Percentiles rank a stretch among this genome's conserved stretches.
Conservation (phyloP, 148 eudicot species). For the Silene conica region DNA sequence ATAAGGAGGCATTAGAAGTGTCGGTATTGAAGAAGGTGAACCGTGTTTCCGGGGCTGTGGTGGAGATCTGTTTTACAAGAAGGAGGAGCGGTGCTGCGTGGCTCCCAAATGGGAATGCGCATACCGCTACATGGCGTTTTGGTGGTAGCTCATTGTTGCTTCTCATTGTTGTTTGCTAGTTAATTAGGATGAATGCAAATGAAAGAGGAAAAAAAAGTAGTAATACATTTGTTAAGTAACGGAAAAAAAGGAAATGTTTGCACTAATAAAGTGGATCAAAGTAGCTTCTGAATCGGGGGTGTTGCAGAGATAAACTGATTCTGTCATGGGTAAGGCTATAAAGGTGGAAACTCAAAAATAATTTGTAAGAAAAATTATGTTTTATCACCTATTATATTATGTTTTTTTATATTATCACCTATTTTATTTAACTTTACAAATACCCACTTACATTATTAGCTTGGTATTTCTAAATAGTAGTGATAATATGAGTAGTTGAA, state of each 20-base stretch:
- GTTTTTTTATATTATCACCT: no score
- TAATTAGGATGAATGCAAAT: no score
- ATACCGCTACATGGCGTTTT: conserved; percentile 40
- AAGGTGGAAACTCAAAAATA: background rate
- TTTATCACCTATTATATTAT: no score
- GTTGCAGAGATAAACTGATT: background rate
- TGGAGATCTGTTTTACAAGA: conserved; percentile 37
- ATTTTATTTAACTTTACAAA: no score
- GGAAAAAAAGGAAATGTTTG: background rate
- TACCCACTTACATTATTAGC: no score
- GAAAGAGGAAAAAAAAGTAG: background rate
- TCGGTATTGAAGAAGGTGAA: conserved; percentile 44
- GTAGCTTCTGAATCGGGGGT: conserved; percentile 4
- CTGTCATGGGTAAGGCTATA: background rate
- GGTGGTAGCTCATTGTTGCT: background rate
- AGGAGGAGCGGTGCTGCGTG: conserved; percentile 46
- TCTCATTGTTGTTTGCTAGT: background rate
- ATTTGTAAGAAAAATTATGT: no score
- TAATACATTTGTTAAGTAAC: background rate
- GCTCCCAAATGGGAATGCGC: conserved; percentile 58
- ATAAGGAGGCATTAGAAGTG: conserved; percentile 24
- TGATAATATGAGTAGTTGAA: no score
- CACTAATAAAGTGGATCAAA: background rate
- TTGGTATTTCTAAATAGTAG: no score
- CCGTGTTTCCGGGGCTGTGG: conserved; percentile 25